Evolutionary conservation across 805 yeast species (phyloP).

Genomic region (Ogataea sp.): DNA sequence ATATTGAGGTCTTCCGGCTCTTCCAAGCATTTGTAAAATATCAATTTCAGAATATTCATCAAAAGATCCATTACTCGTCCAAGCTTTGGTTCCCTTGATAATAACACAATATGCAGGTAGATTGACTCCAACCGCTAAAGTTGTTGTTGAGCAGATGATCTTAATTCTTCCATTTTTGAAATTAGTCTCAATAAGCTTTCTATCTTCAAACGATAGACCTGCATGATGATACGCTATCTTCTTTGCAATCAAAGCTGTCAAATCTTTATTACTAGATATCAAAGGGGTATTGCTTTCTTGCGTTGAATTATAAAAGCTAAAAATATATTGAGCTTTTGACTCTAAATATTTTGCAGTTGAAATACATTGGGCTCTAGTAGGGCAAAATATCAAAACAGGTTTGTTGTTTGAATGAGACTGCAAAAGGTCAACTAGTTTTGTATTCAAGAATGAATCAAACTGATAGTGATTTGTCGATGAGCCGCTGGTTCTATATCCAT

Average conservation of each 20-base stretch:
- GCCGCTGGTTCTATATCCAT: conserved; percentile 27
- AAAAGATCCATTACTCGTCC: conserved; percentile 39
- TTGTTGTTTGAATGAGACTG: conserved; percentile 28
- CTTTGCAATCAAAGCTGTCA: conserved; percentile 12
- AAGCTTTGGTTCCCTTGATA: conserved; percentile 56
- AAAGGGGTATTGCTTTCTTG: neutral
- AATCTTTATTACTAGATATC: conserved; percentile 17
- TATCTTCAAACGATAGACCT: conserved; percentile 40
- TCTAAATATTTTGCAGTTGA: conserved; percentile 36
- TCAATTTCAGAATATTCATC: conserved; percentile 49
- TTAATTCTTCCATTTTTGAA: conserved; percentile 35
- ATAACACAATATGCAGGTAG: conserved; percentile 53
- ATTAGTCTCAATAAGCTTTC: conserved; percentile 34
- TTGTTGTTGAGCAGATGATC: conserved; percentile 49
- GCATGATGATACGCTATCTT: conserved; percentile 56
- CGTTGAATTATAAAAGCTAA: neutral
- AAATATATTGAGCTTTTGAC: conserved; percentile 8
- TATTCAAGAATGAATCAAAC: conserved; percentile 35
- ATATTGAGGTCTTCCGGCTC: conserved; percentile 57
- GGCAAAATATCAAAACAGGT: conserved; percentile 44
- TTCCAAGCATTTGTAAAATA: conserved; percentile 54
- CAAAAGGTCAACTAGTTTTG: conserved; percentile 32
- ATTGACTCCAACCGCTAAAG: conserved; percentile 54
- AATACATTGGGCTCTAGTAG: conserved; percentile 41
- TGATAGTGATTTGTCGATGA: conserved; percentile 37